A percentile compares a stretch with the other conserved stretches of the same genome.
Conservation (phyloP, 2,329 filamentous ascomycete genomes). For the Aspergillus eucalypticola region DNA sequence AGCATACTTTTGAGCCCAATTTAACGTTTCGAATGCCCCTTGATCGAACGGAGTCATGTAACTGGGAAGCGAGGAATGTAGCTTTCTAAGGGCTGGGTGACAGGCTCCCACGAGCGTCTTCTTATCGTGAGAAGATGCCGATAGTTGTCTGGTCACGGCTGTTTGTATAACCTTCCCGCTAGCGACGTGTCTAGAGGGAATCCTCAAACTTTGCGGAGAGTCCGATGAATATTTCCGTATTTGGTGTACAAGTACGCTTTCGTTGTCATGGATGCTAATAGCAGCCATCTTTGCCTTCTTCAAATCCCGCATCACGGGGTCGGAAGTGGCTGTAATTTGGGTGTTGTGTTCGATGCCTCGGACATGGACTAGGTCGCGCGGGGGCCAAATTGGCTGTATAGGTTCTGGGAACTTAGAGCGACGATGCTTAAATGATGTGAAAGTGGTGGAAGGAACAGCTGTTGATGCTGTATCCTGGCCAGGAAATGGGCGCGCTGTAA, state of each 20-base stretch:
- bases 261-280: constrained; percentile 33
- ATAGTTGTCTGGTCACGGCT: constrained; percentile 33
- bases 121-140: constrained; percentile 17
- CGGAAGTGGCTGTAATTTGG: neutral
- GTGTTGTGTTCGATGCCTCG: constrained; percentile 44
- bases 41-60: constrained; percentile 77
- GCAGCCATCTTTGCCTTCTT: constrained; percentile 43
- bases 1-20: constrained; percentile 85
- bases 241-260: constrained; percentile 32
- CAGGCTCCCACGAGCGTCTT: constrained; percentile 11
- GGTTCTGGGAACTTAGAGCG: constrained; percentile 33
- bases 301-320: constrained; percentile 18
- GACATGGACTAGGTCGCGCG: constrained; percentile 46
- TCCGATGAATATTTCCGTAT: neutral
- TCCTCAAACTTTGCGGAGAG: constrained; percentile 23
- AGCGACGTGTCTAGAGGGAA: constrained; percentile 31
- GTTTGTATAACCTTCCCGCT: constrained; percentile 33
- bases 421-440: constrained; percentile 23
- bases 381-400: constrained; percentile 43
- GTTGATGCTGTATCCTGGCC: neutral
- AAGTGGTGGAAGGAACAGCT: constrained; percentile 3
- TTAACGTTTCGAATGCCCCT: constrained; percentile 68
- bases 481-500: neutral
- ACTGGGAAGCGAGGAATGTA: constrained; percentile 62
- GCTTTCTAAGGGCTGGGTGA: constrained; percentile 61